These are phyloP conservation scores for Saxophila tyrrhenica DNA, from an alignment of 495 filamentous ascomycete genomes.

Conservation along the genomic window DNA sequence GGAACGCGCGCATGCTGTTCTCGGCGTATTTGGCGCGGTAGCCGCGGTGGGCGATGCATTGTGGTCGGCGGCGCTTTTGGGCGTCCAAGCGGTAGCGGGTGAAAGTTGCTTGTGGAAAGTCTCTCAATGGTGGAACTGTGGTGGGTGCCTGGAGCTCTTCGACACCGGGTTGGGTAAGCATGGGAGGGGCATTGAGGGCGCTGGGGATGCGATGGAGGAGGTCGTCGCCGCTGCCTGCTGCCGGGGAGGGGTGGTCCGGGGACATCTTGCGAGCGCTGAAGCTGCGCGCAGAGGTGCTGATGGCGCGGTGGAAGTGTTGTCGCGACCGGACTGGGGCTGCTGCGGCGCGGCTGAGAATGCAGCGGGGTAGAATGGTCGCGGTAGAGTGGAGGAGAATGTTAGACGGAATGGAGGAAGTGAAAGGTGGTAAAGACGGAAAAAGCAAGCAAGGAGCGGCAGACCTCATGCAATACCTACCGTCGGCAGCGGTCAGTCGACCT, in stretches of 20 bases:
- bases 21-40: constrained; percentile 71
- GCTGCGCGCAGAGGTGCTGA: neutral
- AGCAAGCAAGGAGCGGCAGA: neutral
- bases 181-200: constrained; percentile 5
- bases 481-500: neutral
- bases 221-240: neutral
- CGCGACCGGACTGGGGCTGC: no score
- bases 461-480: neutral
- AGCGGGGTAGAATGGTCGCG: no score
- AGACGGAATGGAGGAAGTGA: no score
- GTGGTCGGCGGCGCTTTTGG: constrained; percentile 39
- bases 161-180: constrained; percentile 14
- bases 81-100: constrained; percentile 9
- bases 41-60: constrained; percentile 77
- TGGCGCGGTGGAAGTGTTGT: no score
- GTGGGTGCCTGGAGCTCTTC: constrained; percentile 9
- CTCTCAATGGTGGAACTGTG: constrained; percentile 3
- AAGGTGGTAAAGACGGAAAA: neutral
- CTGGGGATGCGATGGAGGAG: constrained; percentile 4
- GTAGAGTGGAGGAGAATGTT: no score
- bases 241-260: neutral
- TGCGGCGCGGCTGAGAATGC: no score
- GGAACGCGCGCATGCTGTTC: constrained; percentile 73
- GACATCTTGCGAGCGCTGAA: neutral
- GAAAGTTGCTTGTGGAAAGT: constrained; percentile 15